Conservation (phyloP, 73 alveolate genomes). For the Paramecium octaurelia region DNA sequence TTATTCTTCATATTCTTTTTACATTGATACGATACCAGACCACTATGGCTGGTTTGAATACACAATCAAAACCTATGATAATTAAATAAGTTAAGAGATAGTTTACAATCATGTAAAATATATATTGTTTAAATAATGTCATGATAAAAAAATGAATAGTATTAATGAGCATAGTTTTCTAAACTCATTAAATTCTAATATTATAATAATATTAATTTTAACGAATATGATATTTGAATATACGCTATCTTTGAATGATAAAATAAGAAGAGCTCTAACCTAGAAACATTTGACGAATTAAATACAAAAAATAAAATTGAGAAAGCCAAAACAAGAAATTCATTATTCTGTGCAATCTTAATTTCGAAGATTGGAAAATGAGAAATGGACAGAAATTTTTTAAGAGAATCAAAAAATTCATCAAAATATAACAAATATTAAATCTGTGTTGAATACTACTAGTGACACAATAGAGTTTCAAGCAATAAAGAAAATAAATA, state of each 20-base stretch:
- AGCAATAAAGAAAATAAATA: not conserved
- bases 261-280: not conserved
- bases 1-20: no score
- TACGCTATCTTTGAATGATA: not conserved
- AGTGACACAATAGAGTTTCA: not conserved
- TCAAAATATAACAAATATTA: not conserved
- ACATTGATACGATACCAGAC: no score
- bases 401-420: not conserved
- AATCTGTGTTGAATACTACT: not conserved
- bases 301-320: not conserved
- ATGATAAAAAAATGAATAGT: no score
- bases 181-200: not conserved
- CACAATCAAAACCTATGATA: no score
- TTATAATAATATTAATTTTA: not conserved
- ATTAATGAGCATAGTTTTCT: not conserved
- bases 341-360: not conserved
- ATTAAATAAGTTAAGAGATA: no score
- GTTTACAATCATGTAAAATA: no score
- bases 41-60: no score
- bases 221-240: slow-evolving; percentile 20
- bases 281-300: not conserved
- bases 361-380: not conserved
- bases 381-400: not conserved
- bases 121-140: no score
- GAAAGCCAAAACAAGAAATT: not conserved